Conservation (phyloP, 2,329 filamentous ascomycete species). For the Xylaria sp. region DNA sequence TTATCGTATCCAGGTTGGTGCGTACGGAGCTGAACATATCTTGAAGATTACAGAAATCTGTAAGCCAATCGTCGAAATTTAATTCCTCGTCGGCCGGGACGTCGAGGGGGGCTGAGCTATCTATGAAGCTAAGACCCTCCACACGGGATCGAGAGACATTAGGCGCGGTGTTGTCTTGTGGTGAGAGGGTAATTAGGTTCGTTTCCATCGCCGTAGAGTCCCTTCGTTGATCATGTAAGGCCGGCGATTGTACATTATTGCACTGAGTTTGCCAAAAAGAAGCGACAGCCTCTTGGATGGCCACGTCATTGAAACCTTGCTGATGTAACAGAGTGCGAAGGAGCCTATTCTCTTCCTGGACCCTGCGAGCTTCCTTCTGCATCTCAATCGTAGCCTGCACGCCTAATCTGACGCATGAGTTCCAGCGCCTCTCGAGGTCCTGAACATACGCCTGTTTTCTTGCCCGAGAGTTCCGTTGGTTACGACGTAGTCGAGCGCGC, state of each 20-base stretch:
- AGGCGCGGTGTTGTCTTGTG: neutral
- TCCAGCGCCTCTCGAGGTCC: conserved; percentile 16
- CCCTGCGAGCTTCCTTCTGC: conserved; percentile 14
- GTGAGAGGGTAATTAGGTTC: neutral
- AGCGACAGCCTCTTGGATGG: neutral
- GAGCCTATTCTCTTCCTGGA: conserved; percentile 14
- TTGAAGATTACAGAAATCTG: conserved; percentile 8
- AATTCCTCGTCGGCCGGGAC: neutral
- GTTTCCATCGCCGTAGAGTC: neutral
- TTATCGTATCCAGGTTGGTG: too few species aligned
- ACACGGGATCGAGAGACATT: neutral
- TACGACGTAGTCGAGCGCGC: conserved; percentile 20
- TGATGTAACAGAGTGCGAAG: conserved; percentile 9
- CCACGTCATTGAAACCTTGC: conserved; percentile 5
- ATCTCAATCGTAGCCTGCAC: conserved; percentile 17
- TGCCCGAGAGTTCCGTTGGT: conserved; percentile 19
- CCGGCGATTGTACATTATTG: neutral
- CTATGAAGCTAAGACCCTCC: neutral
- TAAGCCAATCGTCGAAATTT: conserved; percentile 5
- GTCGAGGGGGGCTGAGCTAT: neutral
- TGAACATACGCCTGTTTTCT: conserved; percentile 18
- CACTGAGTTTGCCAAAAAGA: neutral
- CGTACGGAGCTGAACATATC: conserved; percentile 1
- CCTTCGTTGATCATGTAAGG: neutral
- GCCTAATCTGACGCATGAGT: conserved; percentile 11